phyloP scores from a whole-genome alignment of 192 early-diverging fungal genomes.

The Linnemannia elongata region DNA sequence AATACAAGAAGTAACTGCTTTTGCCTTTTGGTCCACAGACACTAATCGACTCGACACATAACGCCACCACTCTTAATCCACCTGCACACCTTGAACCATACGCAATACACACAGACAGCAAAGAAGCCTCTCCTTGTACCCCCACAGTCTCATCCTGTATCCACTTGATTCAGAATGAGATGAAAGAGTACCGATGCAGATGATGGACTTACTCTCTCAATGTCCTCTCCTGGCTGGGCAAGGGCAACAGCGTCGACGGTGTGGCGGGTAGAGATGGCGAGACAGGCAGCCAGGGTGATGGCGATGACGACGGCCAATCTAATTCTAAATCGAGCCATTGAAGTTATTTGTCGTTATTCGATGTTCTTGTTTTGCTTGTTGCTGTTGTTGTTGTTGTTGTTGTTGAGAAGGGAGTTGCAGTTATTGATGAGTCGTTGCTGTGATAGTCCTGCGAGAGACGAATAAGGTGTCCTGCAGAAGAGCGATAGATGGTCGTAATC shows the following conservation, averaged over 20 bases:
- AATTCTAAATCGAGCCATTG: conserved; percentile 16
- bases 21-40: neutral
- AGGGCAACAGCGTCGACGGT: conserved; percentile 4
- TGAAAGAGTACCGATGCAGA: neutral
- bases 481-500: neutral
- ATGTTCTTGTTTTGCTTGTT: neutral
- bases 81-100: neutral
- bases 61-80: neutral
- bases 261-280: conserved; percentile 9
- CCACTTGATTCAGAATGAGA: neutral
- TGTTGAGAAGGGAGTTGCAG: neutral
- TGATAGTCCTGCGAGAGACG: neutral
- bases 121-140: too few relatives aligned
- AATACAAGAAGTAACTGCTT: neutral
- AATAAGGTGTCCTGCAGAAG: neutral
- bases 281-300: conserved; percentile 20
- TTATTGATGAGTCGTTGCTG: neutral
- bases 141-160: neutral
- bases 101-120: neutral
- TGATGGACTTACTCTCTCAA: conserved; percentile 18
- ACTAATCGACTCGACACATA: neutral
- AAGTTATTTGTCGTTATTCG: neutral
- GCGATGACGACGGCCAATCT: conserved; percentile 14
- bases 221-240: neutral
- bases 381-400: neutral